Evolutionary conservation across 306 rosid species (phyloP).

Genomic region (Castanopsis chinensis): DNA sequence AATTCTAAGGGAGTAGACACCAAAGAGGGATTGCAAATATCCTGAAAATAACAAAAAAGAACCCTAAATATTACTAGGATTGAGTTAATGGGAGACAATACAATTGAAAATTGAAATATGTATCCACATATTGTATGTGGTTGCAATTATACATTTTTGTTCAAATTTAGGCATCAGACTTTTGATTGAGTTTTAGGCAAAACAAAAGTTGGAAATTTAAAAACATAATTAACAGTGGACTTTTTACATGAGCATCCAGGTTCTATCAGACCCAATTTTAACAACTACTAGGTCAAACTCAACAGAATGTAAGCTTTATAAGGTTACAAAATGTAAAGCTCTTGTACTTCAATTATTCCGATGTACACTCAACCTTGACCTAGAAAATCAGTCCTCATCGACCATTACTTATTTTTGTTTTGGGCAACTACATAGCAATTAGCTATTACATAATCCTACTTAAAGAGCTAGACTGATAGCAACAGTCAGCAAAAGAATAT

Average conservation of each 20-base stretch:
- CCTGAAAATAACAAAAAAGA: constrained; percentile 40
- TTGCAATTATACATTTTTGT: not conserved
- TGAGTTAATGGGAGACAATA: not conserved
- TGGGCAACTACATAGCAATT: not conserved
- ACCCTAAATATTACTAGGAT: constrained; percentile 17
- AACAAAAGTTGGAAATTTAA: not conserved
- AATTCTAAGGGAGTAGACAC: constrained; percentile 81
- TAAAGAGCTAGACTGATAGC: not conserved
- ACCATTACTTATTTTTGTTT: not conserved
- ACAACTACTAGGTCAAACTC: not conserved
- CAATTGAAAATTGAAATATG: not conserved
- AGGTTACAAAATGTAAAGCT: not conserved
- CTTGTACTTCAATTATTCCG: not conserved
- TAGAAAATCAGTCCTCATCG: not conserved
- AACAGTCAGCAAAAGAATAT: not conserved
- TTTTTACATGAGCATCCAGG: not conserved
- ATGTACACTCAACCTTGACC: not conserved
- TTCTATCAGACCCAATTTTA: not conserved
- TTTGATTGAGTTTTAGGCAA: not conserved
- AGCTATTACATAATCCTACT: not conserved
- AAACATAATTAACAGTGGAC: not conserved
- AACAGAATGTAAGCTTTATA: not conserved
- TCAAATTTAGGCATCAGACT: not conserved
- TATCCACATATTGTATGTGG: not conserved
- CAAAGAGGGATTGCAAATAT: constrained; percentile 78